These are phyloP conservation scores for Nemania sp. DNA, from an alignment of 2,329 filamentous ascomycete genomes.

Conservation along the genomic window DNA sequence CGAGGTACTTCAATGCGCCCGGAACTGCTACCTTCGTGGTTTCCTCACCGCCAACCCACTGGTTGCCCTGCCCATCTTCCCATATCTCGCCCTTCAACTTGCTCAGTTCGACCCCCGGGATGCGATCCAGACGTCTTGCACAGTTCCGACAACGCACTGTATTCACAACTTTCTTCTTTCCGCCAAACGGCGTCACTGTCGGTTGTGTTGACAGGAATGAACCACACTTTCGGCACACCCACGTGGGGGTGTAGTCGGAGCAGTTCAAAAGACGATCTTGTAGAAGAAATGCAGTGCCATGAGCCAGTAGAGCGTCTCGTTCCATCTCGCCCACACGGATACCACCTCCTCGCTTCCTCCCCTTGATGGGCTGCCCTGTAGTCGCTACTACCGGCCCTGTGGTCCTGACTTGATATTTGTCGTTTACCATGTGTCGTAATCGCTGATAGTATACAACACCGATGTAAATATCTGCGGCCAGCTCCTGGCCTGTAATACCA, in stretches of 20 bases:
- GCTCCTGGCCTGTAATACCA: slow-evolving; percentile 92
- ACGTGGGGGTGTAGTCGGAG: slow-evolving; percentile 87
- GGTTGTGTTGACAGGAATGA: slow-evolving; percentile 89
- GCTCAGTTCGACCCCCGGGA: slow-evolving; percentile 60
- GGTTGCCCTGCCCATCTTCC: slow-evolving; percentile 86
- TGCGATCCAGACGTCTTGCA: slow-evolving; percentile 63
- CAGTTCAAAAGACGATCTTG: slow-evolving; percentile 98
- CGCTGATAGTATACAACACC: slow-evolving; percentile 98
- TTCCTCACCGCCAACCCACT: slow-evolving; percentile 87
- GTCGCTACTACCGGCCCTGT: slow-evolving; percentile 89
- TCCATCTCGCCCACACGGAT: slow-evolving; percentile 99
- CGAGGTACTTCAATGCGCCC: slow-evolving; percentile 87
- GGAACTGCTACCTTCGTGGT: slow-evolving; percentile 92
- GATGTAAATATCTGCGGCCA: slow-evolving; percentile 93
- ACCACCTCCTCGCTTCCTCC: slow-evolving; percentile 93
- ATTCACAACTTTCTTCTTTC: slow-evolving; percentile 67
- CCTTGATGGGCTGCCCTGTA: slow-evolving; percentile 96
- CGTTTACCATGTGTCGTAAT: slow-evolving; percentile 98
- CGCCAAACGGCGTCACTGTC: slow-evolving; percentile 68
- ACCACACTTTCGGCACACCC: slow-evolving; percentile 88
- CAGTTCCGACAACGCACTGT: slow-evolving; percentile 81
- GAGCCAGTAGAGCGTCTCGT: slow-evolving; percentile 89
- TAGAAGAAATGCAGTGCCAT: slow-evolving; percentile 91
- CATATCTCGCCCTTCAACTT: slow-evolving; percentile 75
- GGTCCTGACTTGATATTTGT: slow-evolving; percentile 97